Percentiles rank a stretch among this genome's conserved stretches.
phyloP scores from a whole-genome alignment of 2,329 filamentous ascomycete genomes.

The Trichoderma gracile region DNA sequence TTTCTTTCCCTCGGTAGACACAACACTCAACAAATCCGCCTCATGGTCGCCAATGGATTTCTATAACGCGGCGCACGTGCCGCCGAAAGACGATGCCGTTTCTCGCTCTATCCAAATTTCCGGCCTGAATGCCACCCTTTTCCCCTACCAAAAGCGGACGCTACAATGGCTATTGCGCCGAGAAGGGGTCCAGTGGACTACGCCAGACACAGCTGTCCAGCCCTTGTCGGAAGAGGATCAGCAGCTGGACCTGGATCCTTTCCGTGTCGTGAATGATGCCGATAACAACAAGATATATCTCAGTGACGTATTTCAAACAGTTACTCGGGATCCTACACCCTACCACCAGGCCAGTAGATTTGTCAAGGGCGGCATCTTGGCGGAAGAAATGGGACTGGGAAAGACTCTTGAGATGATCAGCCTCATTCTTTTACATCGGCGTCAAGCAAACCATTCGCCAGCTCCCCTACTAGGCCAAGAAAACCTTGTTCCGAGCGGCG shows the following conservation, averaged over 20 bases:
- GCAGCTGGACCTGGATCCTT: constrained; percentile 31
- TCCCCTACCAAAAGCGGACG: constrained; percentile 71
- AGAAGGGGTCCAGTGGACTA: constrained; percentile 60
- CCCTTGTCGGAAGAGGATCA: constrained; percentile 24
- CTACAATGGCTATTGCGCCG: constrained; percentile 69
- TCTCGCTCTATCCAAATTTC: constrained; percentile 45
- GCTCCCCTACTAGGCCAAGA: constrained; percentile 40
- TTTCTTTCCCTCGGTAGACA: constrained; percentile 35
- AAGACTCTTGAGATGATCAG: constrained; percentile 77
- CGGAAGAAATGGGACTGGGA: constrained; percentile 81
- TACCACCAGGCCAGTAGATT: constrained; percentile 47
- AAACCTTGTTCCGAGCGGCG: constrained; percentile 50
- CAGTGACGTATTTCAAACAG: constrained; percentile 63
- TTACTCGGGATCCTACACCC: constrained; percentile 50
- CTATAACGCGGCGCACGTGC: constrained; percentile 68
- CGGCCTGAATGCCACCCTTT: constrained; percentile 55
- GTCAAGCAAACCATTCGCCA: constrained; percentile 13
- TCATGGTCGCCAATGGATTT: constrained; percentile 58
- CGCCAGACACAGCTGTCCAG: constrained; percentile 28
- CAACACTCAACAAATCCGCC: constrained; percentile 19
- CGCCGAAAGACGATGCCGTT: constrained; percentile 46
- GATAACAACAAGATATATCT: constrained; percentile 49
- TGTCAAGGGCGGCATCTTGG: constrained; percentile 64
- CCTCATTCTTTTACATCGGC: constrained; percentile 64
- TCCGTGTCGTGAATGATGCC: constrained; percentile 39